Evolutionary conservation across 2,329 filamentous ascomycete genomes (phyloP).

Genomic region (Pseudofabraea citricarpa): DNA sequence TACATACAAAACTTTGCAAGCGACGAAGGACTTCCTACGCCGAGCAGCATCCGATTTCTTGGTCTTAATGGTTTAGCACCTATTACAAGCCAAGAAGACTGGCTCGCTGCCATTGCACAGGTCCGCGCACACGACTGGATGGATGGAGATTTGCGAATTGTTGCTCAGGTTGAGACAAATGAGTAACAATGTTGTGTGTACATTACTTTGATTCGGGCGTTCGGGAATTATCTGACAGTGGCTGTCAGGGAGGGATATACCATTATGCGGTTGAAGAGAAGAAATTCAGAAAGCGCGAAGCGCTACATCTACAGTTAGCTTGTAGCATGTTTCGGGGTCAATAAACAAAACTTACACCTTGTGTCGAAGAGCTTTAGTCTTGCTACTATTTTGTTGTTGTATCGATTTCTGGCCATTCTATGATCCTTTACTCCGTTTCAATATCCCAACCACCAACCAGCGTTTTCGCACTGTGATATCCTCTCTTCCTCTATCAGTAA

Average conservation of each 20-base stretch:
- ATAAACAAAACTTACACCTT: too few relatives aligned
- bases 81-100: conserved; percentile 19
- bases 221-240: too few relatives aligned
- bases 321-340: too few relatives aligned
- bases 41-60: conserved; percentile 17
- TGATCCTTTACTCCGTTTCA: conserved; percentile 30
- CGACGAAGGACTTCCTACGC: conserved; percentile 8
- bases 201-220: too few relatives aligned
- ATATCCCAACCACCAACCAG: conserved; percentile 60
- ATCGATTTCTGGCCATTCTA: too few relatives aligned
- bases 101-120: conserved; percentile 13
- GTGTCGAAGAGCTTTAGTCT: too few relatives aligned
- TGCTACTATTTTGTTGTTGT: too few relatives aligned
- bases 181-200: too few relatives aligned
- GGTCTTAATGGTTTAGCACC: conserved; percentile 17
- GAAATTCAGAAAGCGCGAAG: too few relatives aligned
- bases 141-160: conserved; percentile 24
- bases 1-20: conserved; percentile 16
- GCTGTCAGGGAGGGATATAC: too few relatives aligned
- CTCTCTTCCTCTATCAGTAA: conserved; percentile 53
- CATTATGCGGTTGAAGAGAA: too few relatives aligned
- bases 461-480: conserved; percentile 59
- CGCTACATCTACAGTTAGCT: too few relatives aligned
- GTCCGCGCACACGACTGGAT: conserved; percentile 23
- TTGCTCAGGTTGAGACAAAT: conserved; percentile 19